phyloP scores from a whole-genome alignment of 768 basidiomycete species.

The Lactarius deliciosus region DNA sequence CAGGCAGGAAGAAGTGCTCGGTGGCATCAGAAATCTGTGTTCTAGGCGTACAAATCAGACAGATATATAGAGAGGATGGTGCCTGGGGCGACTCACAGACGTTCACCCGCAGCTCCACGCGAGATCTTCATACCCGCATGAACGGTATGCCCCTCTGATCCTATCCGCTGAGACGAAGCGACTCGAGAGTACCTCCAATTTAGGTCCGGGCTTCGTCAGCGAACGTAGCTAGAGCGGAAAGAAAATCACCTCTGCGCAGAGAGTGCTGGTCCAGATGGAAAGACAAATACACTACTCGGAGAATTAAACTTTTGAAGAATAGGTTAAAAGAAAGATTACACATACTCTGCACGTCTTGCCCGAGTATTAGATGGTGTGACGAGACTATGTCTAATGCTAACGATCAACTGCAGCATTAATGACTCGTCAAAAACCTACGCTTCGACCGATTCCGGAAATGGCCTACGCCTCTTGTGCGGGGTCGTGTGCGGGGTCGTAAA shows the following conservation, averaged over 20 bases:
- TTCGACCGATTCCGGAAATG: neutral
- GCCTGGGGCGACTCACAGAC: slow-evolving; percentile 6
- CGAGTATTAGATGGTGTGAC: neutral
- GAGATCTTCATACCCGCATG: slow-evolving; percentile 17
- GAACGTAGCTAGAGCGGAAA: neutral
- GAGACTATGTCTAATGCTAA: slow-evolving; percentile 3
- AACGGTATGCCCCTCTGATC: slow-evolving; percentile 10
- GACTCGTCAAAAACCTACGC: slow-evolving; percentile 8
- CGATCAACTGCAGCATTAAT: neutral
- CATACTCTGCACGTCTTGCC: neutral
- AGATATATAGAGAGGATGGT: neutral
- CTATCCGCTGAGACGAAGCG: slow-evolving; percentile 10
- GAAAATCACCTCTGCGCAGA: slow-evolving; percentile 1
- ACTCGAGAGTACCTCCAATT: slow-evolving; percentile 1
- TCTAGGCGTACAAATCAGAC: neutral
- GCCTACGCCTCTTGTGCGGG: slow-evolving; percentile 21
- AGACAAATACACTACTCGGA: neutral
- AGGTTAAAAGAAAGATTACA: neutral
- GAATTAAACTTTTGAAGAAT: neutral
- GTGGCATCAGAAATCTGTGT: neutral
- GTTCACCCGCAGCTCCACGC: slow-evolving; percentile 13
- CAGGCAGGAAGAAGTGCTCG: slow-evolving; percentile 17
- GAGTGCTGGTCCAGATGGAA: slow-evolving; percentile 1
- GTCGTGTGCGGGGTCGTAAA: slow-evolving; percentile 17
- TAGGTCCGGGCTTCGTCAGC: neutral